These are phyloP conservation scores for Aspergillus jensenii DNA, from an alignment of 2,329 filamentous ascomycete genomes.

Conservation along the genomic window DNA sequence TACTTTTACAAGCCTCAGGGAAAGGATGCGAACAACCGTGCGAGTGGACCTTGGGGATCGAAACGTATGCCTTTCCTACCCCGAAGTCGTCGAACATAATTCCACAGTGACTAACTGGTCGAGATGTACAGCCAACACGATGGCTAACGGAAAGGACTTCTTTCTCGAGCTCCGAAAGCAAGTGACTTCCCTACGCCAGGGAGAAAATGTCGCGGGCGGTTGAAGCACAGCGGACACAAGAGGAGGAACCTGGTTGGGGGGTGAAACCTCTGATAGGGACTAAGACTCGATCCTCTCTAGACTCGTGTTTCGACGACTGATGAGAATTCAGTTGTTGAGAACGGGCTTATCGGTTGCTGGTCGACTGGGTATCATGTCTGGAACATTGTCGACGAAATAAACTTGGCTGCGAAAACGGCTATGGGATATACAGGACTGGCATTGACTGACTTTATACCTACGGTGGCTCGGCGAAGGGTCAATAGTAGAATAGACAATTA, in stretches of 20 bases:
- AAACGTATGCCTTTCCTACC: slow-evolving; percentile 38
- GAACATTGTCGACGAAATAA: background rate
- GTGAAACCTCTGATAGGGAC: background rate
- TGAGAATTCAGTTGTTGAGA: background rate
- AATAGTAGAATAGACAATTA: background rate
- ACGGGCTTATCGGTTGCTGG: slow-evolving; percentile 10
- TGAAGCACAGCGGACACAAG: slow-evolving; percentile 19
- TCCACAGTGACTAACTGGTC: background rate
- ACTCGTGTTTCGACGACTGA: background rate
- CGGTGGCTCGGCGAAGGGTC: background rate
- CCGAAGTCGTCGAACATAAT: background rate
- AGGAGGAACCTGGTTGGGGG: background rate
- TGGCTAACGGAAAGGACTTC: slow-evolving; percentile 51
- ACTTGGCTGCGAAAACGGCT: background rate
- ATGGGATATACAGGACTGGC: background rate
- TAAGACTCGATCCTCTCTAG: background rate
- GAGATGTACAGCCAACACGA: slow-evolving; percentile 41
- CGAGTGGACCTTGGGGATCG: slow-evolving; percentile 43
- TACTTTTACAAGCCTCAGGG: slow-evolving; percentile 40
- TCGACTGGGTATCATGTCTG: slow-evolving; percentile 11
- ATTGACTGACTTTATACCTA: background rate
- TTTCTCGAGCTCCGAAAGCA: slow-evolving; percentile 52
- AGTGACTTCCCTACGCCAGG: slow-evolving; percentile 41
- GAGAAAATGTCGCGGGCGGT: slow-evolving; percentile 35
- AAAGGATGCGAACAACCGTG: slow-evolving; percentile 37